phyloP scores from a whole-genome alignment of 176 grass and related monocot species.

The Triticum dicoccoides region DNA sequence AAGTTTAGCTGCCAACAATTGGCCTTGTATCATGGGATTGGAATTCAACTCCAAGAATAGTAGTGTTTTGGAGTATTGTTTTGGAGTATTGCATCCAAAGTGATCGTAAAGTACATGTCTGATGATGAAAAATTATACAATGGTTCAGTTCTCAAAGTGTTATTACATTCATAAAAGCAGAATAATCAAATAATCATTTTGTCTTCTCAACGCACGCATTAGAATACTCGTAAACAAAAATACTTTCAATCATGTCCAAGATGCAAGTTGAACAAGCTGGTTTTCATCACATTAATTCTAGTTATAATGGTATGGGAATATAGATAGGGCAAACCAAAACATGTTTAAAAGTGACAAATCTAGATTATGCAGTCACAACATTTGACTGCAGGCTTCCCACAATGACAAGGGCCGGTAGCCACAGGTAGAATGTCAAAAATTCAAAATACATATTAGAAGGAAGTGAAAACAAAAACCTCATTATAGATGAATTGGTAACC shows the following conservation, averaged over 20 bases:
- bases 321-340: background rate
- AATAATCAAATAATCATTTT: background rate
- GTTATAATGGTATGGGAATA: background rate
- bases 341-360: conserved; percentile 13
- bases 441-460: background rate
- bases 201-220: background rate
- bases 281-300: background rate
- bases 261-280: background rate
- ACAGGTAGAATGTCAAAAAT: background rate
- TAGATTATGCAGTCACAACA: background rate
- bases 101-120: background rate
- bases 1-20: background rate
- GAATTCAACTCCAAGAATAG: background rate
- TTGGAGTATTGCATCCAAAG: background rate
- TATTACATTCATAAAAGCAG: background rate
- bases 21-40: background rate
- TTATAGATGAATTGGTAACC: conserved; percentile 60
- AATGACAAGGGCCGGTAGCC: background rate
- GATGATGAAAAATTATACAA: conserved; percentile 1
- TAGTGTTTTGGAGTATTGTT: background rate
- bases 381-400: background rate
- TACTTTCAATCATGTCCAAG: background rate
- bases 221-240: background rate
- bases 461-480: conserved; percentile 51
- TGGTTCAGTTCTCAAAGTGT: background rate